Evolutionary conservation across 2,329 filamentous ascomycete genomes (phyloP).

Genomic region (Chrysoporthe puriensis): DNA sequence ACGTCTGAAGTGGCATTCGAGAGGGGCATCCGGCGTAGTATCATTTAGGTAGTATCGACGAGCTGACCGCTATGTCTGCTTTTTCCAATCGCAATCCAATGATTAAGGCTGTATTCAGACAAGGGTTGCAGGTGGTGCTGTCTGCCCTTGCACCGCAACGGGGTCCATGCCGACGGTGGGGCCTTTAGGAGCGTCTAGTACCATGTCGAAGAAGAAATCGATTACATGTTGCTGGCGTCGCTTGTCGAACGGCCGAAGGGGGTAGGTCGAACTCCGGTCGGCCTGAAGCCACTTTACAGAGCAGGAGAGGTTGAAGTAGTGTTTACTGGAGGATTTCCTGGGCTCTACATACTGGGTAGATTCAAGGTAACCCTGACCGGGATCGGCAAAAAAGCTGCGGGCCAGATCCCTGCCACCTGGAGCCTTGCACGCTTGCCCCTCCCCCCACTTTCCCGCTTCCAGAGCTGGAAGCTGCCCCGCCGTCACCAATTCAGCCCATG

Average conservation of each 20-base stretch:
- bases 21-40: too few relatives aligned
- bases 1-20: too few relatives aligned
- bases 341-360: not conserved
- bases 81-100: not conserved
- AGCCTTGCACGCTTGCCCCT: not conserved
- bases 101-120: not conserved
- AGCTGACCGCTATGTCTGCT: not conserved
- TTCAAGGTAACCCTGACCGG: not conserved
- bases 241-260: not conserved
- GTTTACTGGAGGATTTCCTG: not conserved
- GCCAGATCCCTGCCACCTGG: not conserved
- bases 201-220: not conserved
- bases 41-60: not conserved
- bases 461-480: slow-evolving; percentile 14
- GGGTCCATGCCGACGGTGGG: not conserved
- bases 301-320: not conserved
- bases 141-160: not conserved
- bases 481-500: not conserved
- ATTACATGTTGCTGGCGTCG: not conserved
- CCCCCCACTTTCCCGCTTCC: slow-evolving; percentile 10
- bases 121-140: not conserved
- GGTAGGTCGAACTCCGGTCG: not conserved
- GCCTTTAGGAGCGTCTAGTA: not conserved
- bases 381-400: not conserved
- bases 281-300: not conserved